These are phyloP conservation scores for Bromus sterilis DNA, from an alignment of 176 grass and related monocot genomes.

Conservation along the genomic window DNA sequence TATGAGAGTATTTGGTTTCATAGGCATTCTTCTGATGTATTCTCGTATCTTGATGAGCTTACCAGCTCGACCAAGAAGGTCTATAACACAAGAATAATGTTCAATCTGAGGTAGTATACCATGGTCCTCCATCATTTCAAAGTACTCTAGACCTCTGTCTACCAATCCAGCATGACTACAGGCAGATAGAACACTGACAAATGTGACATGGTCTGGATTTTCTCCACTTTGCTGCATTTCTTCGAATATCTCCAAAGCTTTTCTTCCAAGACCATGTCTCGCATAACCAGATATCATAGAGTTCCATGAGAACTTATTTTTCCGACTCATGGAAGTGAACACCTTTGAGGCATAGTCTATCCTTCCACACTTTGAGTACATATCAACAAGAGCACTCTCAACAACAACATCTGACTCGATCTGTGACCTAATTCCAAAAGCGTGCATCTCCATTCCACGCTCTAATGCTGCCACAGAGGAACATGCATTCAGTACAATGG, in stretches of 20 bases:
- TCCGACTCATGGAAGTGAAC: conserved; percentile 55
- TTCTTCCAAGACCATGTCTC: conserved; percentile 55
- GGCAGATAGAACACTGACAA: conserved; percentile 64
- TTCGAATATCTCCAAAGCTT: conserved; percentile 64
- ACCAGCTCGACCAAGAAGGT: conserved; percentile 70
- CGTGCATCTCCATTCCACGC: conserved; percentile 75
- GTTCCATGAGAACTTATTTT: conserved; percentile 80
- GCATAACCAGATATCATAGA: conserved; percentile 91
- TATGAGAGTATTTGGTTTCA: conserved; percentile 64
- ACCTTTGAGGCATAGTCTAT: conserved; percentile 75
- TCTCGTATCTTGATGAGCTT: conserved; percentile 61
- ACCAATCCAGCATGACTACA: conserved; percentile 89
- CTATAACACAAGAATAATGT: conserved; percentile 79
- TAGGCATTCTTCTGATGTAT: conserved; percentile 71
- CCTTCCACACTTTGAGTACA: conserved; percentile 85
- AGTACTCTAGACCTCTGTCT: conserved; percentile 59
- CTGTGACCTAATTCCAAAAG: conserved; percentile 64
- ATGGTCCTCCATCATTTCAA: conserved; percentile 47
- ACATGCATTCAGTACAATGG: conserved; percentile 69
- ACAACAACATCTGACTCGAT: conserved; percentile 63
- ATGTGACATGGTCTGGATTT: conserved; percentile 68
- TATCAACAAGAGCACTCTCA: conserved; percentile 70
- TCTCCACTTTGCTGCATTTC: conserved; percentile 49
- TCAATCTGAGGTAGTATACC: conserved; percentile 57
- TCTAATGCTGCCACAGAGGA: conserved; percentile 62